A percentile compares a stretch with the other conserved stretches of the same genome.
phyloP scores from a whole-genome alignment of 1,284 basidiomycete genomes.

The Volvariella volvacea region DNA sequence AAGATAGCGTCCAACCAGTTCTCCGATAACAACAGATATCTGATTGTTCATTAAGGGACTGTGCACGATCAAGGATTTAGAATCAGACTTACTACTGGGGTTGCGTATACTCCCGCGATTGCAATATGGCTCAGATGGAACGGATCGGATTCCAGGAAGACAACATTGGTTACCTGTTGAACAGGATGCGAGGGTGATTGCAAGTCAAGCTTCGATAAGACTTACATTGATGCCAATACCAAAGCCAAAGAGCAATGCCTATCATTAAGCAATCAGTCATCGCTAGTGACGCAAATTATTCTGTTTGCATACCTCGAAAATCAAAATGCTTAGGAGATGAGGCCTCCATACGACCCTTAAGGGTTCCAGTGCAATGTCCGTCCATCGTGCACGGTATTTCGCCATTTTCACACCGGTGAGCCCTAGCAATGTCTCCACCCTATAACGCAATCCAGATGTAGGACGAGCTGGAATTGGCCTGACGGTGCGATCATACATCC shows the following conservation, averaged over 20 bases:
- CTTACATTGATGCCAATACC: slow-evolving; percentile 47
- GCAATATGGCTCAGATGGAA: slow-evolving; percentile 35
- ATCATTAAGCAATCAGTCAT: background rate
- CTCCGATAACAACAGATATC: slow-evolving; percentile 66
- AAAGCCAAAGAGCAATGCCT: slow-evolving; percentile 42
- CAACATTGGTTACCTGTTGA: slow-evolving; percentile 16
- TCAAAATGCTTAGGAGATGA: slow-evolving; percentile 11
- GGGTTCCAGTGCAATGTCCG: slow-evolving; percentile 6
- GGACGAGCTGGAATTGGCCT: background rate
- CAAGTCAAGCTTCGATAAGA: background rate
- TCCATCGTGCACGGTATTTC: slow-evolving; percentile 12
- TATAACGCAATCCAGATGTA: background rate
- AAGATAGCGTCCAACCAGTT: slow-evolving; percentile 56
- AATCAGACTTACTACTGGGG: slow-evolving; percentile 30
- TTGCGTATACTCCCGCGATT: slow-evolving; percentile 36
- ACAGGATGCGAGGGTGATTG: too few relatives aligned
- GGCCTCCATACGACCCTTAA: slow-evolving; percentile 14
- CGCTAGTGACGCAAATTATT: background rate
- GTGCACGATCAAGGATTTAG: background rate
- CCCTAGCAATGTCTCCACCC: slow-evolving; percentile 11
- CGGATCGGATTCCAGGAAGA: slow-evolving; percentile 37
- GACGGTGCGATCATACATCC: slow-evolving; percentile 7
- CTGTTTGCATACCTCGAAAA: slow-evolving; percentile 12
- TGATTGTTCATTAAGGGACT: slow-evolving; percentile 15
- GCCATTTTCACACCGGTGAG: slow-evolving; percentile 12